Percentiles rank a stretch among this genome's conserved stretches.
Conservation (phyloP, 495 filamentous ascomycete species). For the Xylaria cubensis region DNA sequence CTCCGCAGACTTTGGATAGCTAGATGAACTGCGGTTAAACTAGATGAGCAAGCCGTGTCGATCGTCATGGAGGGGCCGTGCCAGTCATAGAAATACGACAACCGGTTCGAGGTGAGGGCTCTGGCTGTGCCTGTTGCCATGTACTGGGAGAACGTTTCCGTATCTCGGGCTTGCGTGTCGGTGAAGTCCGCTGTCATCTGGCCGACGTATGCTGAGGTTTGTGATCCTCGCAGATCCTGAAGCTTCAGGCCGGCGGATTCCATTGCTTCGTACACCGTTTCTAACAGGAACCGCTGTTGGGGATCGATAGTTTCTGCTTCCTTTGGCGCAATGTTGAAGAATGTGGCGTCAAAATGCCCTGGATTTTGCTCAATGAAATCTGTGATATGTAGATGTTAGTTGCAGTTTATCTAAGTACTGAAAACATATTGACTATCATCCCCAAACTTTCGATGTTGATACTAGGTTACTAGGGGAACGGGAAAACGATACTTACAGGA, state of each 20-base stretch:
- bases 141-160: neutral
- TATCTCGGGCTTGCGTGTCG: neutral
- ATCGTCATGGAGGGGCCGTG: neutral
- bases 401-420: neutral
- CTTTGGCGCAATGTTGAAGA: neutral
- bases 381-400: neutral
- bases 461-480: no score
- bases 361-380: neutral
- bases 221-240: neutral
- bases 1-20: neutral
- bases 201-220: neutral
- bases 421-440: no score
- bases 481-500: neutral
- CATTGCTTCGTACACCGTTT: neutral
- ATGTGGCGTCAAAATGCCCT: neutral
- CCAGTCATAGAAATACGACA: conserved; percentile 3
- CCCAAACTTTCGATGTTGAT: no score
- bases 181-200: neutral
- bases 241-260: neutral
- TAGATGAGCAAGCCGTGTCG: neutral
- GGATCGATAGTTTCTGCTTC: neutral
- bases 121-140: neutral
- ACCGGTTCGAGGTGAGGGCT: neutral
- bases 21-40: neutral
- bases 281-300: neutral